Evolutionary conservation across 306 rosid genomes (phyloP).

Genomic region (Rosa persica): DNA sequence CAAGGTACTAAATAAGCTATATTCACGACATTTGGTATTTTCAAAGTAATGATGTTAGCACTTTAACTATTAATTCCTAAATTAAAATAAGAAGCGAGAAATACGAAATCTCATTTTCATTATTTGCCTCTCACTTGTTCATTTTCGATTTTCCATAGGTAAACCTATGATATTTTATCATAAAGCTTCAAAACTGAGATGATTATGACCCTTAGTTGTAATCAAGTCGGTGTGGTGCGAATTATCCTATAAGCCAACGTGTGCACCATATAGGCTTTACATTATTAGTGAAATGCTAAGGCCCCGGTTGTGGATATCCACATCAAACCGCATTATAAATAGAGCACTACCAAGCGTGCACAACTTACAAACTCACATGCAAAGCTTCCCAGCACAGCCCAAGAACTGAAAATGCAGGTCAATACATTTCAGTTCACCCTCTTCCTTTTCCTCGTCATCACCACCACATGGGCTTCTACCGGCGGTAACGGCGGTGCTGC

Average conservation of each 20-base stretch:
- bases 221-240: not conserved
- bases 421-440: conserved; percentile 22
- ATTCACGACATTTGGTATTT: too few species aligned
- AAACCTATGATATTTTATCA: not conserved
- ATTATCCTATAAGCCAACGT: not conserved
- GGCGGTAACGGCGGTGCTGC: conserved; percentile 1
- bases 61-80: too few species aligned
- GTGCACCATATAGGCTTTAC: not conserved
- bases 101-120: not conserved
- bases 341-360: conserved; percentile 35
- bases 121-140: not conserved
- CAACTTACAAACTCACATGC: conserved; percentile 19
- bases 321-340: conserved; percentile 45
- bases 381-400: conserved; percentile 5
- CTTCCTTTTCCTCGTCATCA: conserved; percentile 38
- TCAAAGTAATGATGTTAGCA: too few species aligned
- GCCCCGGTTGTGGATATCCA: not conserved
- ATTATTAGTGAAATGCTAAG: not conserved
- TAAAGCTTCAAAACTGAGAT: not conserved
- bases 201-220: not conserved
- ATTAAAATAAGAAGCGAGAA: too few species aligned
- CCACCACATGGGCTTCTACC: conserved; percentile 10
- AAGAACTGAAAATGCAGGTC: conserved; percentile 44
- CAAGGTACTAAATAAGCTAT: too few species aligned
- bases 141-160: too few species aligned